Base-by-base conservation (phyloP, 768 basidiomycete genomes). In the Leccinum imitatum region DNA sequence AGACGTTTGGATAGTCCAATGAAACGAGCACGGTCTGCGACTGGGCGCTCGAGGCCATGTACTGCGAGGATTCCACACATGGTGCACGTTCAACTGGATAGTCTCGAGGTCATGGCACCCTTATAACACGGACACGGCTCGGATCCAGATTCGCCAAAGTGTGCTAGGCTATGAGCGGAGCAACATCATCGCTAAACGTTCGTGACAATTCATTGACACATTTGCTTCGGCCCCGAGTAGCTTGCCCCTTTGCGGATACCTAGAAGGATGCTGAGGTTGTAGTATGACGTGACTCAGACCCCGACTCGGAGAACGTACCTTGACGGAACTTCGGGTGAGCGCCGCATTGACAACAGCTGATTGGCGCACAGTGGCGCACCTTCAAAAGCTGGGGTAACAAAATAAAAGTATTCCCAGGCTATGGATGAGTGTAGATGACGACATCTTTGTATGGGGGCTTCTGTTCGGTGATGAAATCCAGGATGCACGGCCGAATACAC, bases 41-140 rank as follows among this genome's bases (percentile, higher is more conserved):
- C 70, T 33, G 94, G 87, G 57, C 86, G 87, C 63, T 89, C 80
- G 59, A 94, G 74, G 65, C 90, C 89, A 69, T 95, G 93, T 27
- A 86, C 87, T 59, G 90, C 92, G 65, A 95, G 79, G 68, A 98
- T 97, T 66, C 95, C 95, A 73, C 95, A 98, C 95, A 98, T 98
- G 50, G 30, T 76, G 0, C 21, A 14, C 5, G 46, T 47, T 19
- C 10, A 8, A 30, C 33, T 11, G 13, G 23, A 1, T 4, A 23
- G 46, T 41, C 17, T 41, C 4, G 17, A 41, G 39, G 39, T 41
- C 17, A n/a, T 41, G 39, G 8, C 17, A 4, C 17, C 17, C 17
- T 41, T 41, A n/a, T 41, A 41, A 41, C 39, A 17, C 39, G 17
- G 15, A 17, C 17, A 17, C 39, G 39, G 39, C 17, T 41, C 39